Conservation (phyloP, 108 stramenopile species). For the Pseudonitzschia pungens region DNA sequence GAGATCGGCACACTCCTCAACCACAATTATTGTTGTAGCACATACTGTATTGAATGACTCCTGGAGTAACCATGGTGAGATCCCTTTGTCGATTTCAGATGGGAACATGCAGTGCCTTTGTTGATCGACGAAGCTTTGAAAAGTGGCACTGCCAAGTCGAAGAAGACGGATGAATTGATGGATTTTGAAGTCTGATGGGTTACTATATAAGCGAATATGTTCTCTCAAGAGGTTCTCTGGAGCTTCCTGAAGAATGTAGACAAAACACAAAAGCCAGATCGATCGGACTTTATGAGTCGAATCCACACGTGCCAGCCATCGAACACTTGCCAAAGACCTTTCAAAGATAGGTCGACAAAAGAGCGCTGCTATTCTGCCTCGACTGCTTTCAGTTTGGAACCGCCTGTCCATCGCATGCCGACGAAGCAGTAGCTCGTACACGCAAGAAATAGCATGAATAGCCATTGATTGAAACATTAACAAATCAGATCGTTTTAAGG, state of each 20-base stretch:
- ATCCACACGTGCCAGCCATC: constrained; percentile 71
- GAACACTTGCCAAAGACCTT: constrained; percentile 52
- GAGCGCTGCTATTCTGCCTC: constrained; percentile 70
- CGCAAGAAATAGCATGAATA: constrained; percentile 66
- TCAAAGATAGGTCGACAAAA: constrained; percentile 53
- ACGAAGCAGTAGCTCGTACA: constrained; percentile 72
- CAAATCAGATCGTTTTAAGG: constrained; percentile 58
- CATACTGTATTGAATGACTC: constrained; percentile 88
- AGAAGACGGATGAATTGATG: constrained; percentile 66
- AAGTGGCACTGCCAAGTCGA: constrained; percentile 62
- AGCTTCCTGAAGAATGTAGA: constrained; percentile 82
- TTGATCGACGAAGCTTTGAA: constrained; percentile 69
- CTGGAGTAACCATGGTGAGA: constrained; percentile 75
- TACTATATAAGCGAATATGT: constrained; percentile 54
- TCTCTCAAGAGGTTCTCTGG: constrained; percentile 73
- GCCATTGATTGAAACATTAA: constrained; percentile 79
- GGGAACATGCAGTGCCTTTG: constrained; percentile 36
- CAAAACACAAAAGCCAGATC: constrained; percentile 70
- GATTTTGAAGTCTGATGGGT: constrained; percentile 51
- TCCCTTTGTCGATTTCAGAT: constrained; percentile 32
- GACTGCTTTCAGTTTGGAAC: constrained; percentile 62
- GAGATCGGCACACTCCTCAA: constrained; percentile 70
- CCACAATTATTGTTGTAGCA: constrained; percentile 66
- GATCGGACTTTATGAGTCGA: constrained; percentile 72
- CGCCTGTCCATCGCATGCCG: constrained; percentile 80